Evolutionary conservation across 352 stramenopile genomes (phyloP), one percentile per base, ranked within the genome.

Genomic region (Phytophthora colocasiae): DNA sequence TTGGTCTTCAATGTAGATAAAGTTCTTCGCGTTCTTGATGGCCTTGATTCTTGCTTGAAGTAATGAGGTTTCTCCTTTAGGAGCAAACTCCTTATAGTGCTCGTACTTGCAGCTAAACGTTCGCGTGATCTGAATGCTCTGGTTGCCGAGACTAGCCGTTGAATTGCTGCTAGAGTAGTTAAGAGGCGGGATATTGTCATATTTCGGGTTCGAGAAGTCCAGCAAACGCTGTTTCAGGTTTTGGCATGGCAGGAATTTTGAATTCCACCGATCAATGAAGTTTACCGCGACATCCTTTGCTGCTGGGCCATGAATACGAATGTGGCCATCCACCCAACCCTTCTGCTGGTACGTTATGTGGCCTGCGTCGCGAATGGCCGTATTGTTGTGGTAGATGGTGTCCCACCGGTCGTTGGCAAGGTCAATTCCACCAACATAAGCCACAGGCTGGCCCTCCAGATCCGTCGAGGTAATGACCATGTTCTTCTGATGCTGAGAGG

Each of bases 81-180:
- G 81, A 0, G 81, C 81, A 38, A 90, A 83, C 19, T 63, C 61
- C 12, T 77, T 62, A 49, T 86, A 90, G 36, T 70, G 55, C 43
- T 69, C 41, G 59, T 79, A 80, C 59, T 73, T 59, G 32, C 77
- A 89, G 59, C 79, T 87, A 52, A 86, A 90, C 0, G 79, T 90
- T 34, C 77, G 69, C 4, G 78, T 66, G 53, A 90, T 65, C 57
- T 73, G 45, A 3, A 64, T 53, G n/a, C 71, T 78, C 31, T 80
- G 70, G 0, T 60, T 56, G n/a, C 58, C 64, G 22, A 66, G 15
- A 15, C 22, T 58, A 24, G 54, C 54, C 11, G 31, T 40, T 1
- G 46, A 47, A 22, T 54, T 59, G 58, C 40, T 58, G 10, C 58
- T 56, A 6, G 19, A 34, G 40, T 63, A 48, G 39, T 60, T 10